Conservation (phyloP, 2,329 filamentous ascomycete genomes). For the Fonsecaea pedrosoi region DNA sequence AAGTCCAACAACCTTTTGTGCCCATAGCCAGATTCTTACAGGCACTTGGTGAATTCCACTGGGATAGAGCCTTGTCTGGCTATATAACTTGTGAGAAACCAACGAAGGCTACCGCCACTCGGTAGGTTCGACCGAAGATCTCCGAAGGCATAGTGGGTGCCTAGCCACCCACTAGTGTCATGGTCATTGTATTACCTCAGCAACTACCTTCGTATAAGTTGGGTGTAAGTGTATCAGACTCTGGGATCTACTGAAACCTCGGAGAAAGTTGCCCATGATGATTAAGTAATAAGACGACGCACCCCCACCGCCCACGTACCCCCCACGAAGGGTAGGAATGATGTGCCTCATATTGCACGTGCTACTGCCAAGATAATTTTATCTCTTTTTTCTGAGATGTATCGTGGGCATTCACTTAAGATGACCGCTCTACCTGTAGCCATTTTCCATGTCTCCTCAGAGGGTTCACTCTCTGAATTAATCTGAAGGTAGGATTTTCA, state of each 20-base stretch:
- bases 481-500: not conserved
- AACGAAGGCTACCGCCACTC: too few relatives aligned
- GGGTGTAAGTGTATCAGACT: not conserved
- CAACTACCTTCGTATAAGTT: constrained; percentile 15
- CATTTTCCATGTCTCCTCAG: too few relatives aligned
- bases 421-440: too few relatives aligned
- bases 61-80: not conserved
- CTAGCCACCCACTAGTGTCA: too few relatives aligned
- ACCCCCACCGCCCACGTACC: too few relatives aligned
- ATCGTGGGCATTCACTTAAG: too few relatives aligned
- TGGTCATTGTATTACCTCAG: not conserved
- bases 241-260: constrained; percentile 18
- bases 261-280: constrained; percentile 31
- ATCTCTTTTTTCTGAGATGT: too few relatives aligned
- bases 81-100: not conserved
- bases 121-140: not conserved
- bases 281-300: constrained; percentile 17
- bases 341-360: too few relatives aligned
- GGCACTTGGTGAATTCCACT: not conserved
- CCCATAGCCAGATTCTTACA: not conserved
- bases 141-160: not conserved
- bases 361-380: too few relatives aligned
- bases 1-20: not conserved
- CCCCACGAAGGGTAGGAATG: too few relatives aligned
- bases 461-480: too few relatives aligned